Evolutionary conservation across 176 grass and related monocot species (phyloP).

Genomic region (Puya raimondii): DNA sequence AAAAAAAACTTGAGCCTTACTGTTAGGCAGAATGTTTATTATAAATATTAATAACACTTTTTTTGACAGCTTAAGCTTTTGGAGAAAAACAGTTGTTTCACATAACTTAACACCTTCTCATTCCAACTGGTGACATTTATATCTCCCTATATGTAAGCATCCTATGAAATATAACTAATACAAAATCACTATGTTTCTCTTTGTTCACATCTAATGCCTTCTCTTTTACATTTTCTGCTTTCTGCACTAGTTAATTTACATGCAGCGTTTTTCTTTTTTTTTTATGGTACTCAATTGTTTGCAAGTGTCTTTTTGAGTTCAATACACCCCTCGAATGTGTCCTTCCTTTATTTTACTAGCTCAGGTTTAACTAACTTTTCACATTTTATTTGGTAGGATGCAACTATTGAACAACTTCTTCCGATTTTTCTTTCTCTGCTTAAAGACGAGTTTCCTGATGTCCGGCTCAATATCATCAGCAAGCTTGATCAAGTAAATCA

Average conservation of each 20-base stretch:
- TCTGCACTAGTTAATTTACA: neutral
- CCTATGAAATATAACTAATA: no score
- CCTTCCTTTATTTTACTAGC: neutral
- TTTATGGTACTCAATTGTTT: neutral
- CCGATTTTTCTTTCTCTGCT: constrained; percentile 97
- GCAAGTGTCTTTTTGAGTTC: neutral
- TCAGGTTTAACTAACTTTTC: neutral
- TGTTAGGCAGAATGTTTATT: no score
- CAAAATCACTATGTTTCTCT: no score
- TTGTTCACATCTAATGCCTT: neutral
- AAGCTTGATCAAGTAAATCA: constrained; percentile 99
- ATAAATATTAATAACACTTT: no score
- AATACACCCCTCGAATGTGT: neutral
- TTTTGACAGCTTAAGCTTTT: no score
- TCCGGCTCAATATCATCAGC: constrained; percentile 94
- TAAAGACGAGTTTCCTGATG: constrained; percentile 97
- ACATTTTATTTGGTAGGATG: constrained; percentile 42
- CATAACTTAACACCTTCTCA: no score
- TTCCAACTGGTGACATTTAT: no score
- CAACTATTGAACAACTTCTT: constrained; percentile 81
- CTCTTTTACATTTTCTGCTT: neutral
- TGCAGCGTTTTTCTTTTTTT: neutral
- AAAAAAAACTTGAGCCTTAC: no score
- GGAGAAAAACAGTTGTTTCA: no score
- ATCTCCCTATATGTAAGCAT: no score